A percentile compares a stretch with the other conserved stretches of the same genome.
phyloP scores from a whole-genome alignment of 371 early-diverging fungal genomes.

The Mucor ambiguus region DNA sequence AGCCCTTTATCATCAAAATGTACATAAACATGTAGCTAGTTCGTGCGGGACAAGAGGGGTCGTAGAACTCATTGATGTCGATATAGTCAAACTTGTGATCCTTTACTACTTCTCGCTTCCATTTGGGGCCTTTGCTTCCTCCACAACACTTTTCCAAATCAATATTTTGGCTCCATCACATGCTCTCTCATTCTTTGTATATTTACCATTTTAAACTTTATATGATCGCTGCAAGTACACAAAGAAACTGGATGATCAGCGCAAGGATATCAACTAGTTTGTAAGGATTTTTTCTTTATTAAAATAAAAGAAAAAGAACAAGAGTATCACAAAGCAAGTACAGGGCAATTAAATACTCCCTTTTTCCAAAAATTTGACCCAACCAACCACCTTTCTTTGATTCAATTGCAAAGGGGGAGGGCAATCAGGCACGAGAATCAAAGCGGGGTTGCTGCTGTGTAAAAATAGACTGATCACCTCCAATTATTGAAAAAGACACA shows the following conservation, averaged over 20 bases:
- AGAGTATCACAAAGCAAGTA: background rate
- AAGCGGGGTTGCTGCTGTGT: conserved; percentile 3
- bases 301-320: background rate
- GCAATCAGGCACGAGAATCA: conserved; percentile 6
- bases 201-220: background rate
- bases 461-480: background rate
- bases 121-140: conserved; percentile 48
- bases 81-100: conserved; percentile 93
- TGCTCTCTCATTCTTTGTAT: background rate
- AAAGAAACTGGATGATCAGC: background rate
- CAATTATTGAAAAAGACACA: background rate
- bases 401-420: background rate
- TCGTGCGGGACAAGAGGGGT: conserved; percentile 49
- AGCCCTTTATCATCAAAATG: conserved; percentile 72
- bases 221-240: background rate
- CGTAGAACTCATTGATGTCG: conserved; percentile 81
- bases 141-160: conserved; percentile 16
- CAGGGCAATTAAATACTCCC: background rate
- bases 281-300: background rate
- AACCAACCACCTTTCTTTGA: conserved; percentile 1
- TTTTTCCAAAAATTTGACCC: background rate
- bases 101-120: conserved; percentile 82
- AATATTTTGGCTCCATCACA: background rate
- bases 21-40: conserved; percentile 68
- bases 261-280: background rate